These are phyloP conservation scores for Atractiella rhizophila DNA, from an alignment of 768 basidiomycete species.

Conservation along the genomic window DNA sequence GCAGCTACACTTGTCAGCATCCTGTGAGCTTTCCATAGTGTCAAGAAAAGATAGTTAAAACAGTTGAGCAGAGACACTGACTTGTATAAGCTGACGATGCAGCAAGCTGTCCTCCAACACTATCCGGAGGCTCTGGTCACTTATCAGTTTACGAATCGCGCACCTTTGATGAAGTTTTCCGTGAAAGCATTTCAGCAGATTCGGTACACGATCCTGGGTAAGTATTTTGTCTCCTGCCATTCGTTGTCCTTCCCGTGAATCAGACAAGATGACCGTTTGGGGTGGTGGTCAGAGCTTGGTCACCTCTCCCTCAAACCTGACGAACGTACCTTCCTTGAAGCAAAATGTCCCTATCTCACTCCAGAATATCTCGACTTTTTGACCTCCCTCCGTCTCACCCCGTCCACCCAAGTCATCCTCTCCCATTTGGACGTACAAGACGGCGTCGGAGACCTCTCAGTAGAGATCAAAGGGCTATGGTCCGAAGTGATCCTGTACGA, in stretches of 20 bases:
- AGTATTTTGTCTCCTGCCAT: conserved; percentile 16
- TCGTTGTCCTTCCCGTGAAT: conserved; percentile 2
- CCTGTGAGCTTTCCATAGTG: too few relatives aligned
- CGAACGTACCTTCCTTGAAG: conserved; percentile 43
- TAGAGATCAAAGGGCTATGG: conserved; percentile 29
- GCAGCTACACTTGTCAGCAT: too few relatives aligned
- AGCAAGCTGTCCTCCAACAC: conserved; percentile 57
- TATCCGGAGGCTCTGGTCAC: conserved; percentile 46
- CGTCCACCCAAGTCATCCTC: conserved; percentile 24
- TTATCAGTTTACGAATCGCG: conserved; percentile 27
- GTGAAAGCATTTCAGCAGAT: conserved; percentile 38
- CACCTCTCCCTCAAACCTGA: conserved; percentile 33
- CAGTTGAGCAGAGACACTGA: conserved; percentile 69
- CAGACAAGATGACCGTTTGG: not conserved
- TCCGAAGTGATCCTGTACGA: conserved; percentile 54
- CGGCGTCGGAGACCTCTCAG: conserved; percentile 38
- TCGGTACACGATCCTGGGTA: conserved; percentile 33
- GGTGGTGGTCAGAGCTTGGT: conserved; percentile 33
- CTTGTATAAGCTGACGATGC: conserved; percentile 94
- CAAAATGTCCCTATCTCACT: conserved; percentile 48
- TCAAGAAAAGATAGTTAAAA: too few relatives aligned
- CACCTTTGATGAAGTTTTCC: conserved; percentile 29
- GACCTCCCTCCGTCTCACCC: conserved; percentile 18
- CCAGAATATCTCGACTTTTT: conserved; percentile 53
- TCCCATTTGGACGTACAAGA: conserved; percentile 35